Evolutionary conservation across 2,329 filamentous ascomycete species (phyloP).

Genomic region (Hymenoscyphus fraxineus): DNA sequence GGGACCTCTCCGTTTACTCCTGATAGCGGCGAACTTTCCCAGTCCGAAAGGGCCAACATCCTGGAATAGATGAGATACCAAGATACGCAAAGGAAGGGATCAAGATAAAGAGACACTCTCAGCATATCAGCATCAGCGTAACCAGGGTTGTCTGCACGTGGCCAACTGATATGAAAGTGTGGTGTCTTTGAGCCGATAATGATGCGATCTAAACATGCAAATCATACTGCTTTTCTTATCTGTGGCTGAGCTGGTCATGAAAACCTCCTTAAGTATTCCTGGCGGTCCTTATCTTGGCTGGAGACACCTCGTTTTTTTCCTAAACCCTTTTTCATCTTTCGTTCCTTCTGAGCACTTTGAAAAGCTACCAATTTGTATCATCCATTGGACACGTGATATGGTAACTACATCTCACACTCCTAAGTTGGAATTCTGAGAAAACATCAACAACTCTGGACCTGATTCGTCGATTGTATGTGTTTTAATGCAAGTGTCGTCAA

Average conservation of each 20-base stretch:
- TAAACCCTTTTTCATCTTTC: neutral
- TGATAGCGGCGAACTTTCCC: neutral
- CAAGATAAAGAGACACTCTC: neutral
- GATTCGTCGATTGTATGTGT: neutral
- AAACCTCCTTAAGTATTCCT: constrained; percentile 17
- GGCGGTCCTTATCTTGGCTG: neutral
- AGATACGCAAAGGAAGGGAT: neutral
- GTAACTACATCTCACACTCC: neutral
- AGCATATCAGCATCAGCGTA: neutral
- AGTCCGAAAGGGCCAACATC: neutral
- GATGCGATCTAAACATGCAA: constrained; percentile 10
- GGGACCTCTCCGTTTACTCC: neutral
- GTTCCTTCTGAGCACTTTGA: neutral
- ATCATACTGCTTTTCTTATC: constrained; percentile 21
- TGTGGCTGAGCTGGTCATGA: constrained; percentile 15
- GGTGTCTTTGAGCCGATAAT: constrained; percentile 7
- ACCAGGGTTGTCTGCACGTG: neutral
- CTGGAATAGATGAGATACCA: neutral
- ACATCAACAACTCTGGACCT: neutral
- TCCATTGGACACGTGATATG: constrained; percentile 3
- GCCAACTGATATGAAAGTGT: constrained; percentile 2
- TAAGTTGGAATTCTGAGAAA: neutral
- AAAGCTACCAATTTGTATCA: neutral
- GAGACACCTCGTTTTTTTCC: neutral
- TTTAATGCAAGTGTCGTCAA: neutral